These are phyloP conservation scores for Isoetes engelmannii DNA, from an alignment of 83 land plant species.

Conservation along the genomic window DNA sequence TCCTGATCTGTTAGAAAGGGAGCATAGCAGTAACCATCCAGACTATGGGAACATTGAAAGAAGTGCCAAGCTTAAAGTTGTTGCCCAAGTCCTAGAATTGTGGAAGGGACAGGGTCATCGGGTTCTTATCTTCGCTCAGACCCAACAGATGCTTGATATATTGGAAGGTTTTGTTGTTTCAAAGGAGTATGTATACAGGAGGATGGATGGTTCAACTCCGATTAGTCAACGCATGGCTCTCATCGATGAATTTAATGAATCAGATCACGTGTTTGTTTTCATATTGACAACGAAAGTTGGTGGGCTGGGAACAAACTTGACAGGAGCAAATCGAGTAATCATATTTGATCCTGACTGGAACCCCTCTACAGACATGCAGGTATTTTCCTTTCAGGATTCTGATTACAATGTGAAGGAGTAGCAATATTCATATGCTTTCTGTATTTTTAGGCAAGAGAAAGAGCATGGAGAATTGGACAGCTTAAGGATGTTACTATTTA, in stretches of 20 bases:
- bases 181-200: slow-evolving; percentile 51
- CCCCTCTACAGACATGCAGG: slow-evolving; percentile 98
- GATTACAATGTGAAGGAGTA: neutral
- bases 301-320: slow-evolving; percentile 87
- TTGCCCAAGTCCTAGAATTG: slow-evolving; percentile 63
- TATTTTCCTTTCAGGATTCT: slow-evolving; percentile 15
- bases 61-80: slow-evolving; percentile 90
- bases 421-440: neutral
- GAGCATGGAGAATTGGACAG: slow-evolving; percentile 99
- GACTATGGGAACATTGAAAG: slow-evolving; percentile 90
- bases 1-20: slow-evolving; percentile 94
- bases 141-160: slow-evolving; percentile 98
- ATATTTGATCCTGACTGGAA: slow-evolving; percentile 99
- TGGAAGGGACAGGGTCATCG: slow-evolving; percentile 92
- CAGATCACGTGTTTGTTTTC: slow-evolving; percentile 68
- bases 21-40: slow-evolving; percentile 56
- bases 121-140: slow-evolving; percentile 86
- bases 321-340: slow-evolving; percentile 87
- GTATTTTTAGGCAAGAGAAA: slow-evolving; percentile 75
- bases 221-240: slow-evolving; percentile 71
- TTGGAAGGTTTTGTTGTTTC: slow-evolving; percentile 54
- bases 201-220: slow-evolving; percentile 97
- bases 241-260: slow-evolving; percentile 92
- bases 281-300: slow-evolving; percentile 93
- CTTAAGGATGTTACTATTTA: slow-evolving; percentile 77